phyloP scores from a whole-genome alignment of 805 yeast species.

The Saccharomyces cerevisiae region DNA sequence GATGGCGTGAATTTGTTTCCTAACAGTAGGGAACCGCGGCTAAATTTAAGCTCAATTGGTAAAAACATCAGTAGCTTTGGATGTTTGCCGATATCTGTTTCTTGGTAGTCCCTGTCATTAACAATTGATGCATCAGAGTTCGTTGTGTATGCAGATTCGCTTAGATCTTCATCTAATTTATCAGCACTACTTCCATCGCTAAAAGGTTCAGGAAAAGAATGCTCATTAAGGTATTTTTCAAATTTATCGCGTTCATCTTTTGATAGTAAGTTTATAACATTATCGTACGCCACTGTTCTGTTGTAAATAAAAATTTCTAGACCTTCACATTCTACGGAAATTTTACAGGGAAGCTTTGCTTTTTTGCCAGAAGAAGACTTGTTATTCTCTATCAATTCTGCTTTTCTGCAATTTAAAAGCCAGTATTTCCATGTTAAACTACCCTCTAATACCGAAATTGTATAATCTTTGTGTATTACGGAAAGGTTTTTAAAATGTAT shows the following conservation, averaged over 20 bases:
- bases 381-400: conserved; percentile 8
- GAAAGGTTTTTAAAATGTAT: conserved; percentile 68
- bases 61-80: conserved; percentile 32
- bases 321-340: conserved; percentile 59
- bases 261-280: conserved; percentile 36
- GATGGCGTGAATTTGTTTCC: conserved; percentile 79
- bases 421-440: conserved; percentile 88
- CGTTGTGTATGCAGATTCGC: conserved; percentile 10
- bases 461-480: conserved; percentile 63
- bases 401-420: conserved; percentile 42
- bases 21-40: conserved; percentile 62
- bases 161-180: conserved; percentile 6
- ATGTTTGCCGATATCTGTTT: neutral
- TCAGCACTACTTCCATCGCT: conserved; percentile 12
- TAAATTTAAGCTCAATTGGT: conserved; percentile 56
- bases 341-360: conserved; percentile 45
- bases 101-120: conserved; percentile 13
- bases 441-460: conserved; percentile 62
- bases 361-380: conserved; percentile 27
- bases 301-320: conserved; percentile 78
- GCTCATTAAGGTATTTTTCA: conserved; percentile 16
- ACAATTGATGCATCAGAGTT: conserved; percentile 3
- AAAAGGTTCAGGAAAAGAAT: conserved; percentile 11
- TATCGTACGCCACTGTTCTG: conserved; percentile 68
- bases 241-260: conserved; percentile 17